These are phyloP conservation scores for Hortiboletus flavorubellus DNA, from an alignment of 768 basidiomycete species.

Conservation along the genomic window DNA sequence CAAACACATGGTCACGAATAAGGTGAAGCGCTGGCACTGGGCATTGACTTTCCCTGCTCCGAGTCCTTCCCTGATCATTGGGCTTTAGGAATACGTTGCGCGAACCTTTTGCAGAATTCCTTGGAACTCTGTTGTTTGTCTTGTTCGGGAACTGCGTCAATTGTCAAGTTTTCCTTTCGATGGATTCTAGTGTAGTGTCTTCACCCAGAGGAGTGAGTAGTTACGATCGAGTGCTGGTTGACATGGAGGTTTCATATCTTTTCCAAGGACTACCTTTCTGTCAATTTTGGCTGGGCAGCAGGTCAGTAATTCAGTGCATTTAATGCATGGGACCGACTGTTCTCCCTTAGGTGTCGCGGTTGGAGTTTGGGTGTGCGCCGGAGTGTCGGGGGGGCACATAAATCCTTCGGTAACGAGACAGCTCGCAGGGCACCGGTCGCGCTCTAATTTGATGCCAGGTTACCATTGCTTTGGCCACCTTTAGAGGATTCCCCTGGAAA, in stretches of 20 bases:
- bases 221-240: neutral
- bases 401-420: constrained; percentile 53
- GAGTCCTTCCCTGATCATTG: neutral
- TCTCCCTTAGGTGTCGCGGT: constrained; percentile 42
- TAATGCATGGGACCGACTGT: neutral
- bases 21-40: constrained; percentile 37
- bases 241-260: neutral
- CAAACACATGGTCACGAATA: constrained; percentile 49
- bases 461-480: constrained; percentile 60
- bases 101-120: constrained; percentile 60
- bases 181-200: constrained; percentile 38
- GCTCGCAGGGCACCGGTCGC: neutral
- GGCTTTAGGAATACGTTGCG: constrained; percentile 37
- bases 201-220: constrained; percentile 48
- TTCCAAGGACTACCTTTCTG: constrained; percentile 15
- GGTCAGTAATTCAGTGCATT: constrained; percentile 3
- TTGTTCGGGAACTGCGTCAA: constrained; percentile 54
- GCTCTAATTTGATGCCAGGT: constrained; percentile 35
- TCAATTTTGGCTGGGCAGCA: constrained; percentile 24
- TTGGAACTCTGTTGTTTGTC: constrained; percentile 51
- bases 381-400: constrained; percentile 66
- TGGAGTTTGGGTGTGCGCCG: constrained; percentile 62
- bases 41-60: neutral
- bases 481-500: constrained; percentile 69
- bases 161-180: constrained; percentile 50